phyloP scores from a whole-genome alignment of 2,329 filamentous ascomycete species.

The Acephala macrosclerotiorum region DNA sequence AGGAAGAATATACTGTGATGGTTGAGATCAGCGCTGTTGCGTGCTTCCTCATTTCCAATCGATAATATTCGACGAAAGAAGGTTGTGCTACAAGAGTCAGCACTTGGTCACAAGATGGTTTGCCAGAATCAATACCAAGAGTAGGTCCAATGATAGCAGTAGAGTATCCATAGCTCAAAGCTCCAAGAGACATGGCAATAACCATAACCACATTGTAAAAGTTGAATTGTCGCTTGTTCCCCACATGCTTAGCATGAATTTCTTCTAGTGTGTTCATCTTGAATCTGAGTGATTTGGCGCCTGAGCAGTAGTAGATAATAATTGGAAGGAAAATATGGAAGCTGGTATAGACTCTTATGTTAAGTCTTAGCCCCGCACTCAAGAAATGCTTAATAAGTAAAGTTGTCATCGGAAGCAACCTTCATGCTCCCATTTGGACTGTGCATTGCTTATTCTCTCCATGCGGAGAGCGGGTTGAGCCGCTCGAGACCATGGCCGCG shows the following conservation, averaged over 20 bases:
- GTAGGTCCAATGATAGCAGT: neutral
- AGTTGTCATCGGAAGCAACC: too few species aligned
- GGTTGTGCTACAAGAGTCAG: neutral
- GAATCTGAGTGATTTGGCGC: neutral
- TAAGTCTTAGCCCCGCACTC: too few species aligned
- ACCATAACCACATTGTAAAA: neutral
- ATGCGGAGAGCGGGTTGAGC: neutral
- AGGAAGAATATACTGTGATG: neutral
- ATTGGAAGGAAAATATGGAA: too few species aligned
- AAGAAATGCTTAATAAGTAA: too few species aligned
- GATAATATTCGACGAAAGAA: neutral
- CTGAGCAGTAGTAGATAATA: too few species aligned
- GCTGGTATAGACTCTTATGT: too few species aligned
- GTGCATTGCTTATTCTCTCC: neutral
- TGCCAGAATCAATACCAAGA: neutral
- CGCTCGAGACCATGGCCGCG: neutral
- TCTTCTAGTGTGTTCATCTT: neutral
- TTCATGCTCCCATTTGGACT: too few species aligned
- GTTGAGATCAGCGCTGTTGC: neutral
- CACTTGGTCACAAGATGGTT: neutral
- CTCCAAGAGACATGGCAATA: neutral
- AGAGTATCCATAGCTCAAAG: neutral
- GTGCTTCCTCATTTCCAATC: neutral
- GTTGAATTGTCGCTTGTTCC: neutral
- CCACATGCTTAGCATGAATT: neutral